Evolutionary conservation across 352 stramenopile genomes (phyloP).

Genomic region (Elongisporangium senticosum): DNA sequence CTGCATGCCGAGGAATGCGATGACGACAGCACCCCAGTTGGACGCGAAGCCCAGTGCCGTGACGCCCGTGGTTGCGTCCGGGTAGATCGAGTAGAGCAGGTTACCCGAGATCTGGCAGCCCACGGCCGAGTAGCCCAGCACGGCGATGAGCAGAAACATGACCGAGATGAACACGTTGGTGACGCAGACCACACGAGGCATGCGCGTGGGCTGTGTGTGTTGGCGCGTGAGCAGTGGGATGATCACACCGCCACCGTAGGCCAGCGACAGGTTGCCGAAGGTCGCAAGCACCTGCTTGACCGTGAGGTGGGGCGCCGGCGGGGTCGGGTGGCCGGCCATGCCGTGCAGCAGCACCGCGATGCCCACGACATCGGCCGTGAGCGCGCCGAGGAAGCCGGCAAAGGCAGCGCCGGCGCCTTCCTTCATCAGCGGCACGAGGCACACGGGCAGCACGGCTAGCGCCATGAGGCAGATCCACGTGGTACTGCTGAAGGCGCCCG

Average conservation of each 20-base stretch:
- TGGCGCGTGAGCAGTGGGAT: slow-evolving; percentile 44
- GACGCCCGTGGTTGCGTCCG: slow-evolving; percentile 21
- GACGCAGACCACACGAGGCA: slow-evolving; percentile 45
- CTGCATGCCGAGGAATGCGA: slow-evolving; percentile 19
- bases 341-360: slow-evolving; percentile 32
- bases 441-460: slow-evolving; percentile 30
- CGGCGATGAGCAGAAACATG: slow-evolving; percentile 39
- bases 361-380: slow-evolving; percentile 38
- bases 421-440: slow-evolving; percentile 43
- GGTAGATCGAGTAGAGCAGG: slow-evolving; percentile 63
- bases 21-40: slow-evolving; percentile 9
- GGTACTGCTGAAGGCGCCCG: slow-evolving; percentile 10
- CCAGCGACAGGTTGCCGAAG: slow-evolving; percentile 44
- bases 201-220: slow-evolving; percentile 39
- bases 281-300: slow-evolving; percentile 36
- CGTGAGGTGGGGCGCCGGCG: slow-evolving; percentile 27
- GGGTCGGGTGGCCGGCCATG: slow-evolving; percentile 33
- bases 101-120: slow-evolving; percentile 68
- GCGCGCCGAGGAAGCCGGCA: slow-evolving; percentile 35
- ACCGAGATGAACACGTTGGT: slow-evolving; percentile 44
- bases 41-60: slow-evolving; percentile 21
- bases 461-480: slow-evolving; percentile 56
- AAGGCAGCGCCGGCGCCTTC: slow-evolving; percentile 38
- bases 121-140: slow-evolving; percentile 39
- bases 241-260: slow-evolving; percentile 46